Conservation (phyloP, 345 rosid species). For the Salix arbutifolia region DNA sequence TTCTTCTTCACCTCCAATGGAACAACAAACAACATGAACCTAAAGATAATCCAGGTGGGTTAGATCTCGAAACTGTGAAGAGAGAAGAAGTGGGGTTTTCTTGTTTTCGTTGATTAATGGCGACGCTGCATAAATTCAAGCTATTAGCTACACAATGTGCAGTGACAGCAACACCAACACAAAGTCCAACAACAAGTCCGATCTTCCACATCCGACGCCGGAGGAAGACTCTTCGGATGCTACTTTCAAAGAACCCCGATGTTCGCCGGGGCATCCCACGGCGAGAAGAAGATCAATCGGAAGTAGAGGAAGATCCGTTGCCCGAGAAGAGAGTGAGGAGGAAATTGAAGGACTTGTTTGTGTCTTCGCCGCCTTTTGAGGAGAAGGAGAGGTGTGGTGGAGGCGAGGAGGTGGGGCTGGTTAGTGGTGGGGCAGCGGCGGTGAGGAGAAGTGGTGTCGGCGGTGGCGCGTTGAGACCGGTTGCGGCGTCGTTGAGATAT, state of each 20-base stretch:
- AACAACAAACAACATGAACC: not conserved
- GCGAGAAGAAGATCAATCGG: conserved; percentile 17
- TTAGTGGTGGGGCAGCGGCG: conserved; percentile 3
- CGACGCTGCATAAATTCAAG: conserved; percentile 79
- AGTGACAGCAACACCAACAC: conserved; percentile 54
- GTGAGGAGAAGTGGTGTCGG: conserved; percentile 18
- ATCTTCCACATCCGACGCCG: conserved; percentile 85
- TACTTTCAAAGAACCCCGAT: conserved; percentile 38
- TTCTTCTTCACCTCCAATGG: not conserved
- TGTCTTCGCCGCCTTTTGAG: conserved; percentile 71
- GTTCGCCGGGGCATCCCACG: conserved; percentile 37
- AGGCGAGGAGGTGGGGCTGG: conserved; percentile 3
- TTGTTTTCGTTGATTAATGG: conserved; percentile 29
- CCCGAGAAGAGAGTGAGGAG: conserved; percentile 40
- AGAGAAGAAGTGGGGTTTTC: not conserved
- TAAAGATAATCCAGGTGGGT: not conserved
- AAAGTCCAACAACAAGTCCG: conserved; percentile 78
- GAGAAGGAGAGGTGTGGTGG: conserved; percentile 21
- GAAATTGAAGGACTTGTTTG: conserved; percentile 73
- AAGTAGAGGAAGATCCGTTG: conserved; percentile 18
- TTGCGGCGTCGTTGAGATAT: conserved; percentile 49
- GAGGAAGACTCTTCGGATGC: conserved; percentile 79
- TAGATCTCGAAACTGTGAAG: not conserved
- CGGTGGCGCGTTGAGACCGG: conserved; percentile 44
- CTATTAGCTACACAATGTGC: conserved; percentile 79